Evolutionary conservation across 2,329 filamentous ascomycete genomes (phyloP).

Genomic region (Fusarium sp.): DNA sequence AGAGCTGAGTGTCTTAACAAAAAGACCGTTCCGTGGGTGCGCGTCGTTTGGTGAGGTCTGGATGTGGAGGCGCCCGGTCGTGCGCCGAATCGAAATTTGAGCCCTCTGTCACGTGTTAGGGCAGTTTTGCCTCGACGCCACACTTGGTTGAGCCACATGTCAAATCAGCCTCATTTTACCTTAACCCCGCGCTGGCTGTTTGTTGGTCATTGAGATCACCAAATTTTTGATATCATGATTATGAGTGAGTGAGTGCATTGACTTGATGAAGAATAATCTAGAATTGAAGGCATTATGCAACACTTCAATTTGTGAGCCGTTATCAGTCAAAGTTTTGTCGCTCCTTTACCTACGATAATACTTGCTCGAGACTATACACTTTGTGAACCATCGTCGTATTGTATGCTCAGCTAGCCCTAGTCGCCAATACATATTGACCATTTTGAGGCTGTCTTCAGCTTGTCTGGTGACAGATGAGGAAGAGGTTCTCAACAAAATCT

Average conservation of each 20-base stretch:
- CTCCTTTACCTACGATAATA: background rate
- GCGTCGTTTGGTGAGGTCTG: constrained; percentile 57
- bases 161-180: constrained; percentile 7
- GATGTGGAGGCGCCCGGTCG: constrained; percentile 53
- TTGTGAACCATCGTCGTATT: background rate
- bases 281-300: background rate
- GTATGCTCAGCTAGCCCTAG: background rate
- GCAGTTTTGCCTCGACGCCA: constrained; percentile 7
- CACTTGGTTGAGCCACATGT: background rate
- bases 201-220: background rate
- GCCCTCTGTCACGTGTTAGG: constrained; percentile 56
- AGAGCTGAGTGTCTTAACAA: constrained; percentile 57
- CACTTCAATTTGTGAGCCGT: background rate
- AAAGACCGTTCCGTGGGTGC: constrained; percentile 59
- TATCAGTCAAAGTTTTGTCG: background rate
- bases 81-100: constrained; percentile 51
- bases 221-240: constrained; percentile 5
- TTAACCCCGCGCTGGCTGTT: background rate
- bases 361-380: background rate
- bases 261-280: background rate
- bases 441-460: constrained; percentile 5
- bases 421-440: background rate
- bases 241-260: background rate
- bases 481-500: constrained; percentile 16
- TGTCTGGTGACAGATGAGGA: constrained; percentile 21